Evolutionary conservation across 805 yeast genomes (phyloP), one percentile per base, ranked within the genome.

Genomic region (Hanseniaspora nectarophila): DNA sequence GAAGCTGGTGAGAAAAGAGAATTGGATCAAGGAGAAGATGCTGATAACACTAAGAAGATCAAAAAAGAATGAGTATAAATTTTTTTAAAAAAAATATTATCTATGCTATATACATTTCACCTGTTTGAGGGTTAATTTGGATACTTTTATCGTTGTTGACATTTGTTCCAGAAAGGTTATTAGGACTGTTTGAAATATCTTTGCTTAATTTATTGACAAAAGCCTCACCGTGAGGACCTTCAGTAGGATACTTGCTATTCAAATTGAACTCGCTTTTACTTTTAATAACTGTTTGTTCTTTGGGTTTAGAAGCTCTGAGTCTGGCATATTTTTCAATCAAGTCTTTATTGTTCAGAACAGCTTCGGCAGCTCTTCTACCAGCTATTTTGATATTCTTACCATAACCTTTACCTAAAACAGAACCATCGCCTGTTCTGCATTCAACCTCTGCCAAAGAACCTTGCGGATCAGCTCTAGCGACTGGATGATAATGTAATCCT

Each of bases 341-440:
- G 0, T 68, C 69, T 40, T 74, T 75, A 56, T 85, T 78, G 10
- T 68, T 66, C 43, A 90, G 68, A 0, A 90, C 95, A 48, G 72
- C 70, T 80, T 81, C 82, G 0, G 98, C 98, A 0, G 97, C 96
- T 52, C 82, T 70, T 21, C 77, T 65, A 0, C 95, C 92, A 0
- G 97, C 97, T 28, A 78, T 81, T 63, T 83, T 85, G 3, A 73
- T 69, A 56, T 77, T 81, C 23, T 75, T 71, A 2, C 85, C 97
- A 6, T 66, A 68, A 4, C 96, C 97, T 3, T 64, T 66, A 0
- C 95, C 95, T 23, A 90, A 60, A 1, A 72, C 69, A 3, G 77
- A 69, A 20, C 81, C 87, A 52, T 74, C 77, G 2, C 74, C 79
- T 63, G 87, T 77, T 38, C 69, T 61, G 58, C 95, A 83, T 38